Percentiles rank a stretch among this genome's conserved stretches.
Conservation (phyloP, 2,329 filamentous ascomycete genomes). For the Hypoxylon sp. region DNA sequence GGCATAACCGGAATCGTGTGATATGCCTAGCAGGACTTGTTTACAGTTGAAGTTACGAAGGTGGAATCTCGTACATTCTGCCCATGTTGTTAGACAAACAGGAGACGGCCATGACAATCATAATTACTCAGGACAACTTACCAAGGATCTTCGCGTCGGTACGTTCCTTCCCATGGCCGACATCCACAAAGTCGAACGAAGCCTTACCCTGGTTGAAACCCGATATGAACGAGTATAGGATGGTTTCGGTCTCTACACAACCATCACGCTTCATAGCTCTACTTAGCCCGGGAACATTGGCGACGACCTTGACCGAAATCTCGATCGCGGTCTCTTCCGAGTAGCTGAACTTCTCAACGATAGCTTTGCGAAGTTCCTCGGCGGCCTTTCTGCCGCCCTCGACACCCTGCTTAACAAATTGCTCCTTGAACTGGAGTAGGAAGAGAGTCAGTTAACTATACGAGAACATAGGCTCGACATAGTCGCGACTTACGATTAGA, state of each 20-base stretch:
- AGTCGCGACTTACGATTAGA: slow-evolving; percentile 64
- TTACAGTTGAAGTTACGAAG: slow-evolving; percentile 73
- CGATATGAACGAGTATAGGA: slow-evolving; percentile 69
- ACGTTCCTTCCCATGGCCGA: slow-evolving; percentile 71
- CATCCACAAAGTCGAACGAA: slow-evolving; percentile 75
- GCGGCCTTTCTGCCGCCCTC: slow-evolving; percentile 70
- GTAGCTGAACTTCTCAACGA: slow-evolving; percentile 64
- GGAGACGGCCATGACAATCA: slow-evolving; percentile 2
- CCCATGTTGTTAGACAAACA: slow-evolving; percentile 22
- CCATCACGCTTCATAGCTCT: slow-evolving; percentile 66
- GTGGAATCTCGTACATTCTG: slow-evolving; percentile 70
- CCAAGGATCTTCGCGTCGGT: slow-evolving; percentile 74
- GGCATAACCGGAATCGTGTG: slow-evolving; percentile 73
- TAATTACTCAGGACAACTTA: slow-evolving; percentile 52
- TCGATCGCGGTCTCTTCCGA: slow-evolving; percentile 61
- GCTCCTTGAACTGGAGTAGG: slow-evolving; percentile 68
- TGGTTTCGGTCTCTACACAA: slow-evolving; percentile 60
- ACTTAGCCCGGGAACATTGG: slow-evolving; percentile 67
- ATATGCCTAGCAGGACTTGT: slow-evolving; percentile 73
- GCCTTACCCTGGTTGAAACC: slow-evolving; percentile 73
- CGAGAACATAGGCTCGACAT: slow-evolving; percentile 7
- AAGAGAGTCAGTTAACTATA: slow-evolving; percentile 27
- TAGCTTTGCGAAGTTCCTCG: slow-evolving; percentile 63
- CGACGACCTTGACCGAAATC: slow-evolving; percentile 70
- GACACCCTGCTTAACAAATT: slow-evolving; percentile 68